A percentile compares a stretch with the other conserved stretches of the same genome.
phyloP scores from a whole-genome alignment of 2,329 filamentous ascomycete species.

The Aspergillus cejpii region DNA sequence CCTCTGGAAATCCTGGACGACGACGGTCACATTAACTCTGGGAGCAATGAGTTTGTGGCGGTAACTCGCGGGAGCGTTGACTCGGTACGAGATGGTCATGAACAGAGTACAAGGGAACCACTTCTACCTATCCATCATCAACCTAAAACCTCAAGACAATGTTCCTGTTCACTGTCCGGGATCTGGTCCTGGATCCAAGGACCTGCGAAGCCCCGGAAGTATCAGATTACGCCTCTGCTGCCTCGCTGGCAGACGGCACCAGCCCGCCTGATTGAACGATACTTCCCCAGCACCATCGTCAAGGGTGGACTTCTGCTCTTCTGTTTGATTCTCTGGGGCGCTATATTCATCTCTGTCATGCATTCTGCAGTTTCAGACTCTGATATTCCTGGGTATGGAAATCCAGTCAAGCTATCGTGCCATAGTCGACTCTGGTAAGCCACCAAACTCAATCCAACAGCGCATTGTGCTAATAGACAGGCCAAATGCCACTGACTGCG shows the following conservation, averaged over 20 bases:
- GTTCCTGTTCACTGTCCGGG: constrained; percentile 21
- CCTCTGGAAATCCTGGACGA: constrained; percentile 3
- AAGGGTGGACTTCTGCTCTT: constrained; percentile 24
- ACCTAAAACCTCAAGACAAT: constrained; percentile 8
- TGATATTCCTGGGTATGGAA: constrained; percentile 30
- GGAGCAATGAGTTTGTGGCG: constrained; percentile 9
- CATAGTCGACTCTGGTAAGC: constrained; percentile 36
- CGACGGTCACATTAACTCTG: constrained; percentile 4
- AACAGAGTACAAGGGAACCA: constrained; percentile 15
- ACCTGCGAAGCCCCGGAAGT: constrained; percentile 27
- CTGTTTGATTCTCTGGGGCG: constrained; percentile 27
- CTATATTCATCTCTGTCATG: constrained; percentile 29
- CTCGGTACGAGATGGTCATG: constrained; percentile 10
- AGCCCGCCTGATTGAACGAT: constrained; percentile 26
- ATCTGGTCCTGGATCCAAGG: constrained; percentile 27
- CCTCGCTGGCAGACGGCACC: constrained; percentile 30
- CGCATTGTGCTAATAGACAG: constrained; percentile 13
- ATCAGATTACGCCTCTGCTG: constrained; percentile 32
- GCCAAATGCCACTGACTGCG: constrained; percentile 43
- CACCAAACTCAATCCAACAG: constrained; percentile 6
- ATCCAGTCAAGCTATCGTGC: constrained; percentile 33
- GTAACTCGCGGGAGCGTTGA: constrained; percentile 16
- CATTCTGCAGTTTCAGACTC: constrained; percentile 27
- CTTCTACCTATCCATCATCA: constrained; percentile 17
- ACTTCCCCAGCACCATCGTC: constrained; percentile 19